phyloP scores from a whole-genome alignment of 2,329 filamentous ascomycete species.

The Alternaria conjuncta region DNA sequence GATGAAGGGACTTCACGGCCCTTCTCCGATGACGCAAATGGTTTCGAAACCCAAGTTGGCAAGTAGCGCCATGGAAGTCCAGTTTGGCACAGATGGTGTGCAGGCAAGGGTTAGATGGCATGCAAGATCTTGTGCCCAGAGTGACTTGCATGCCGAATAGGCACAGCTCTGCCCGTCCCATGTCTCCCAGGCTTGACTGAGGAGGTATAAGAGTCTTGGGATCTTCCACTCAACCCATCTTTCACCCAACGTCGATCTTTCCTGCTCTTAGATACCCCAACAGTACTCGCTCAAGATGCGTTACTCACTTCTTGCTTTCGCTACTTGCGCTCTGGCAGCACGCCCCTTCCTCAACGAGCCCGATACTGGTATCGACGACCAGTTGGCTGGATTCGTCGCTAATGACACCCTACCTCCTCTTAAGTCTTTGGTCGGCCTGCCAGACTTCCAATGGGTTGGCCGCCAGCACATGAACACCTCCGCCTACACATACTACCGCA shows the following conservation, averaged over 20 bases:
- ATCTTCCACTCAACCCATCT: background rate
- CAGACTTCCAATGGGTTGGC: slow-evolving; percentile 63
- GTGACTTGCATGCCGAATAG: background rate
- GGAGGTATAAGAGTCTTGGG: slow-evolving; percentile 13
- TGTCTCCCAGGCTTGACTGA: background rate
- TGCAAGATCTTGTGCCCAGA: background rate
- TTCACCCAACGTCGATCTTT: slow-evolving; percentile 1
- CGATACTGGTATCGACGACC: slow-evolving; percentile 44
- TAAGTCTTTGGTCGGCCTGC: slow-evolving; percentile 56
- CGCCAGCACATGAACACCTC: slow-evolving; percentile 55
- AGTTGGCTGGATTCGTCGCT: slow-evolving; percentile 19
- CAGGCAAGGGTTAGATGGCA: slow-evolving; percentile 3
- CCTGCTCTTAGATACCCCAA: slow-evolving; percentile 1
- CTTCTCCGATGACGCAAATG: slow-evolving; percentile 10
- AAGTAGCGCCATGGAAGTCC: slow-evolving; percentile 1
- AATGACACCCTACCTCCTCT: slow-evolving; percentile 53
- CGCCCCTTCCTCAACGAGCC: slow-evolving; percentile 45
- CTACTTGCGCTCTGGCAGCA: slow-evolving; percentile 39
- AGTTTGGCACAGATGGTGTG: slow-evolving; percentile 4
- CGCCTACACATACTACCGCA: slow-evolving; percentile 65
- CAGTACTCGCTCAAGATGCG: slow-evolving; percentile 25
- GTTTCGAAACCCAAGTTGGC: slow-evolving; percentile 9
- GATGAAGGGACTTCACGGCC: slow-evolving; percentile 5
- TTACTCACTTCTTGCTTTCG: slow-evolving; percentile 26
- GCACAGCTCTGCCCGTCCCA: background rate